phyloP scores from a whole-genome alignment of 495 filamentous ascomycete genomes.

The Poronia punctata region DNA sequence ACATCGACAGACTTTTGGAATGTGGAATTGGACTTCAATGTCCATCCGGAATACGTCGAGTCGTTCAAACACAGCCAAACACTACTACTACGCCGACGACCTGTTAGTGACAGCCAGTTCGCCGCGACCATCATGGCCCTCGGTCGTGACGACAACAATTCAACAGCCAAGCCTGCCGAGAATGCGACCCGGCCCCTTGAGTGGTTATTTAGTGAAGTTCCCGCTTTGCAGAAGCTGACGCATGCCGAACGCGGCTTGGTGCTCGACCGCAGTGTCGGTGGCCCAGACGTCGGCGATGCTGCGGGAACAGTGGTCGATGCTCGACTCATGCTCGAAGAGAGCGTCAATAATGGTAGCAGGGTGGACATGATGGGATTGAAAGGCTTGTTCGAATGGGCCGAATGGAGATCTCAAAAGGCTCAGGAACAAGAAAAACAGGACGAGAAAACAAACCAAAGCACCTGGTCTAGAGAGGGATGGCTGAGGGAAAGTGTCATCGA shows the following conservation, averaged over 20 bases:
- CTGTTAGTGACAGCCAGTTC: slow-evolving; percentile 65
- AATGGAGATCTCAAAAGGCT: slow-evolving; percentile 31
- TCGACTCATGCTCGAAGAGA: slow-evolving; percentile 61
- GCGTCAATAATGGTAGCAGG: slow-evolving; percentile 51
- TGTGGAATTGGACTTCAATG: slow-evolving; percentile 68
- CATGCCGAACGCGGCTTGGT: slow-evolving; percentile 71
- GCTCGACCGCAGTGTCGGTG: slow-evolving; percentile 44
- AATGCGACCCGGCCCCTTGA: slow-evolving; percentile 46
- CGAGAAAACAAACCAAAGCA: slow-evolving; percentile 6
- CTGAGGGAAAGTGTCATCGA: slow-evolving; percentile 47
- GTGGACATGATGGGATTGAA: slow-evolving; percentile 70
- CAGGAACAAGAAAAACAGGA: slow-evolving; percentile 13
- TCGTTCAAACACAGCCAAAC: slow-evolving; percentile 71
- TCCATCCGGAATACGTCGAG: slow-evolving; percentile 54
- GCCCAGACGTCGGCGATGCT: slow-evolving; percentile 39
- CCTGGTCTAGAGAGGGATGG: slow-evolving; percentile 38
- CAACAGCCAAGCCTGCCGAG: slow-evolving; percentile 10
- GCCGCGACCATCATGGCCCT: slow-evolving; percentile 65
- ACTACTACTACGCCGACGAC: slow-evolving; percentile 73
- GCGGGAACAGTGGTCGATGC: slow-evolving; percentile 69
- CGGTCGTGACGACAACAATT: slow-evolving; percentile 38
- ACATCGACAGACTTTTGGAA: slow-evolving; percentile 74
- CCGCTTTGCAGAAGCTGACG: slow-evolving; percentile 56
- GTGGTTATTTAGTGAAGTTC: slow-evolving; percentile 61
- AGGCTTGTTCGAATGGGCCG: slow-evolving; percentile 77